These are phyloP conservation scores for Escallonia rubra DNA, from an alignment of 129 eudicot species.

Conservation along the genomic window DNA sequence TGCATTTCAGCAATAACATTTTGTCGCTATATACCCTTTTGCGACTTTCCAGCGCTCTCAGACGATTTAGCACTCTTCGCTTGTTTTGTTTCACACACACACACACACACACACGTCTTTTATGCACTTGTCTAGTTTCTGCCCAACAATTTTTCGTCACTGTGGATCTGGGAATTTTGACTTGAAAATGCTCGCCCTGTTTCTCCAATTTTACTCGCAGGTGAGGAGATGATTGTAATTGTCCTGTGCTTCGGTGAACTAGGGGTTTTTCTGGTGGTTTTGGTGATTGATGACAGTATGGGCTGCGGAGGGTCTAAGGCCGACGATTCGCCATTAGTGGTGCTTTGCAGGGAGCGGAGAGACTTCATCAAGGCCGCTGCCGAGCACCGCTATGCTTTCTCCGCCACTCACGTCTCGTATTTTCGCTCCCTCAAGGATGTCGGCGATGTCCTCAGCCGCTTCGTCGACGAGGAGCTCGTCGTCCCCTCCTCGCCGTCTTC, in stretches of 20 bases:
- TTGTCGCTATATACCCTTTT: too few species aligned
- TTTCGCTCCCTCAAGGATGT: slow-evolving; percentile 61
- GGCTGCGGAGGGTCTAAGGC: slow-evolving; percentile 80
- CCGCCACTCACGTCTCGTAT: slow-evolving; percentile 80
- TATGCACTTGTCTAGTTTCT: not conserved
- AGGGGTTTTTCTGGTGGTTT: slow-evolving; percentile 18
- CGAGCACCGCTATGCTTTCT: slow-evolving; percentile 68
- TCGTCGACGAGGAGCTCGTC: slow-evolving; percentile 79
- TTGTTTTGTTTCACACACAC: too few species aligned
- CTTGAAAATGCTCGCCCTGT: slow-evolving; percentile 1
- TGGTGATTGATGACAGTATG: slow-evolving; percentile 26
- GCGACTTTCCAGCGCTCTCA: too few species aligned
- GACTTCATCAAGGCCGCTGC: slow-evolving; percentile 65
- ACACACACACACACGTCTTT: not conserved
- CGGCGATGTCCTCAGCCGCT: slow-evolving; percentile 67
- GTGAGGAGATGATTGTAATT: slow-evolving; percentile 15
- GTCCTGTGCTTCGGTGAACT: slow-evolving; percentile 2
- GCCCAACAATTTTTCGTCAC: not conserved
- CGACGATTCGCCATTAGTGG: slow-evolving; percentile 72
- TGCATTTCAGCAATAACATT: too few species aligned
- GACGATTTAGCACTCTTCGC: not conserved
- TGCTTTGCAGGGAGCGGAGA: slow-evolving; percentile 70
- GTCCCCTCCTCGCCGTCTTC: slow-evolving; percentile 45
- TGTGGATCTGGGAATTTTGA: slow-evolving; percentile 17
- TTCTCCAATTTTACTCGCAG: slow-evolving; percentile 1